phyloP scores from a whole-genome alignment of 257 asterid genomes.

The Primulina tabacum region DNA sequence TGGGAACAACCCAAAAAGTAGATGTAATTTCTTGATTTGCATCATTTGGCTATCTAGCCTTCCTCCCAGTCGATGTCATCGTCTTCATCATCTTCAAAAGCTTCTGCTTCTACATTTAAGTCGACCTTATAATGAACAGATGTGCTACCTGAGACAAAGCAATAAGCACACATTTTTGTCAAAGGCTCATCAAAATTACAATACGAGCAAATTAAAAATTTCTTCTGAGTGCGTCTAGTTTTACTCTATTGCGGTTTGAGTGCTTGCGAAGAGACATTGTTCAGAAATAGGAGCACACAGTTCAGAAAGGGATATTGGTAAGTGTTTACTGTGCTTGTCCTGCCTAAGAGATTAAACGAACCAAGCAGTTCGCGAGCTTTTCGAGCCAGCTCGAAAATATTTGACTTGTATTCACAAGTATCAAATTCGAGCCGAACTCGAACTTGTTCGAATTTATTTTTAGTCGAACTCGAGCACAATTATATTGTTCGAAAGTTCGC shows the following conservation, averaged over 20 bases:
- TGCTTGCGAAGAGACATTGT: not conserved
- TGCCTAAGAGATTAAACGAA: not conserved
- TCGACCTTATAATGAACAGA: slow-evolving; percentile 56
- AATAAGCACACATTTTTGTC: not conserved
- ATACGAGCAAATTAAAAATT: not conserved
- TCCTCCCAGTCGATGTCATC: slow-evolving; percentile 82
- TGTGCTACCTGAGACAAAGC: slow-evolving; percentile 7
- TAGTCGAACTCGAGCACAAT: too few relatives aligned
- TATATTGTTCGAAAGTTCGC: too few relatives aligned
- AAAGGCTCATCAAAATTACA: not conserved
- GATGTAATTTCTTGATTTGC: slow-evolving; percentile 7
- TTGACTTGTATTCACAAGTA: too few relatives aligned
- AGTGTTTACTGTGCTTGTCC: not conserved
- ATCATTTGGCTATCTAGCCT: slow-evolving; percentile 34
- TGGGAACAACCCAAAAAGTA: not conserved
- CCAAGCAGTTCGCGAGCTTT: too few relatives aligned
- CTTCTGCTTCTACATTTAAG: slow-evolving; percentile 73
- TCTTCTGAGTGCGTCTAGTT: not conserved
- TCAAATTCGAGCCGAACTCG: too few relatives aligned
- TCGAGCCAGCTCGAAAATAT: too few relatives aligned
- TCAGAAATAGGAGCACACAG: not conserved
- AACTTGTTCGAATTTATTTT: too few relatives aligned
- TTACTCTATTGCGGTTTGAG: not conserved
- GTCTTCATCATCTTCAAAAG: slow-evolving; percentile 33
- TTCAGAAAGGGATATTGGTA: not conserved